Evolutionary conservation across 164 flowering plant genomes (phyloP), one percentile per base, ranked within the genome.

Genomic region (Aristolochia californica): DNA sequence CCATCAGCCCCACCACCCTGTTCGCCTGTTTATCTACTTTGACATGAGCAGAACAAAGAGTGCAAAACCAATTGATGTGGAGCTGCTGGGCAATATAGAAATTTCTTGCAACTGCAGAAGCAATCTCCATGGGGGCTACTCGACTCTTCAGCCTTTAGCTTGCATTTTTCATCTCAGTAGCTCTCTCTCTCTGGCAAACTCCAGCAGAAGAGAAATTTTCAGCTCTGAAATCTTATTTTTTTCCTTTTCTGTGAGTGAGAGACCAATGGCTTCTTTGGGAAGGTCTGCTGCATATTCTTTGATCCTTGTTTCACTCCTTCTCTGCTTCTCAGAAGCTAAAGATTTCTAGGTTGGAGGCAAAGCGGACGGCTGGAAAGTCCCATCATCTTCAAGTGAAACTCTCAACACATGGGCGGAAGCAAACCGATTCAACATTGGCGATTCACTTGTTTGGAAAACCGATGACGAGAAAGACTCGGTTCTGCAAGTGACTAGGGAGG

Each of bases 371-470:
- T 82, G 87, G 87, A 63, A 68, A 56, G 53, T 78, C 68, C 87
- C 87, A n/a, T 66, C 82, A 17, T 30, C 45, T 2, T 8, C 55
- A 2, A 75, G 81, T 13, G 65, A 75, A 54, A 54, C 79, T 5
- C 77, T 82, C 49, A 82, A 82, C 54, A 63, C 58, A 43, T 82
- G 87, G 84, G 78, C 84, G 0, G 64, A 69, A 49, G 52, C 22
- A 2, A 15, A 72, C 13, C 78, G 87, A 4, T 82, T 82, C 61
- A 50, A 20, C 11, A 21, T 77, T 13, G 87, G 87, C 14, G 80
- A 79, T 63, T 55, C 72, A 10, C 80, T 81, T 0, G 83, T 78
- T 11, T 79, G 77, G 80, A 70, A 74, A 18, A 76, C 71, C 57
- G 67, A 74, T 13, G 61, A 62, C 17, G 43, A 53, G 5, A 68